phyloP scores from a whole-genome alignment of 2,329 filamentous ascomycete species.

The Raffaelea deltoideospora region DNA sequence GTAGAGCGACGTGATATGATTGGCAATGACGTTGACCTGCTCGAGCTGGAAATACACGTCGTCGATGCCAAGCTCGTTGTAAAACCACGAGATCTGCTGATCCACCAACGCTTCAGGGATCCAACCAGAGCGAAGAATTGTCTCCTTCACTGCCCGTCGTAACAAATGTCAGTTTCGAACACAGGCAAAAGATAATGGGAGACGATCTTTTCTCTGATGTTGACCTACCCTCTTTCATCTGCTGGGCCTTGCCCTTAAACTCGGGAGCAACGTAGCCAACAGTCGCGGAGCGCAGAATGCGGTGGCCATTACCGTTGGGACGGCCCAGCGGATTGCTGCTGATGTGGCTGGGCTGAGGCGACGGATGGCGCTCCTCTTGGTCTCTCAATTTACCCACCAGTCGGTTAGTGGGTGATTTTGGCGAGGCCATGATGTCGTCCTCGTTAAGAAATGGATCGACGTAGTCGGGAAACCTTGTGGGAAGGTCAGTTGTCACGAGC shows the following conservation, averaged over 20 bases:
- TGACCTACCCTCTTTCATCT: slow-evolving; percentile 63
- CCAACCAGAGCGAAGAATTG: slow-evolving; percentile 67
- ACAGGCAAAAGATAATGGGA: too few relatives aligned
- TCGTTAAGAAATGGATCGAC: slow-evolving; percentile 16
- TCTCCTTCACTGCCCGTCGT: slow-evolving; percentile 53
- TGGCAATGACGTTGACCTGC: slow-evolving; percentile 71
- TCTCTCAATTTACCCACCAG: slow-evolving; percentile 16
- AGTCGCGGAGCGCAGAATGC: slow-evolving; percentile 72
- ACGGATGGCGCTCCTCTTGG: slow-evolving; percentile 50
- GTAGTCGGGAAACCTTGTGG: slow-evolving; percentile 19
- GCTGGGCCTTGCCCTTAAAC: slow-evolving; percentile 81
- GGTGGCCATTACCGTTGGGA: slow-evolving; percentile 45
- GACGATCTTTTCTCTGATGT: too few relatives aligned
- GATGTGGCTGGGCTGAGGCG: slow-evolving; percentile 78
- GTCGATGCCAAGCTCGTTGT: slow-evolving; percentile 87
- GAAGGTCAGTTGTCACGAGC: slow-evolving; percentile 17
- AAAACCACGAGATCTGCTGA: slow-evolving; percentile 88
- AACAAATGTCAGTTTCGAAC: not conserved
- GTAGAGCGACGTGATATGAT: slow-evolving; percentile 90
- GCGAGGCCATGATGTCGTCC: slow-evolving; percentile 17
- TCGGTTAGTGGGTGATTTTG: slow-evolving; percentile 9
- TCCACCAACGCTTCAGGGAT: slow-evolving; percentile 74
- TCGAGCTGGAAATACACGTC: slow-evolving; percentile 97
- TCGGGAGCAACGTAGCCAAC: slow-evolving; percentile 90
- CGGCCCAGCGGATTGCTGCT: slow-evolving; percentile 47